Conservation (phyloP, 192 early-diverging fungal genomes). For the Umbelopsis isabellina region DNA sequence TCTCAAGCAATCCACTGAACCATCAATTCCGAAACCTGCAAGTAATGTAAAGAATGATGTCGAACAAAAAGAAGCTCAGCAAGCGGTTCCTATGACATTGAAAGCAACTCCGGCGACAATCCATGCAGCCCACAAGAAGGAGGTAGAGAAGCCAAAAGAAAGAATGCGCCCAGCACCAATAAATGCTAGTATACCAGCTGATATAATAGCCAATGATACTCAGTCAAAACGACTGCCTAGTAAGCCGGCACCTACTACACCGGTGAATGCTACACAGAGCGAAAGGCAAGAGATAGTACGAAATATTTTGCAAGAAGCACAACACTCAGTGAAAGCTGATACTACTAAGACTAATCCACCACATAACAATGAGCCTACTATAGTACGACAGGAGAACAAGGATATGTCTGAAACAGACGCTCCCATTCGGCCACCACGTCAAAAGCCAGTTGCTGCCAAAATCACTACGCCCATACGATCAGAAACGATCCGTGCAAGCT, state of each 20-base stretch:
- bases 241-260: not conserved
- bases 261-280: not conserved
- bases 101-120: too few relatives aligned
- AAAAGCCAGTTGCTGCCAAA: constrained; percentile 1
- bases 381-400: not conserved
- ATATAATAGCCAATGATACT: not conserved
- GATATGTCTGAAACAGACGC: not conserved
- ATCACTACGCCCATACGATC: not conserved
- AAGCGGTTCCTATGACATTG: too few relatives aligned
- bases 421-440: constrained; percentile 4
- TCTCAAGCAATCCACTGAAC: not conserved
- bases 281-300: constrained; percentile 10
- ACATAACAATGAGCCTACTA: not conserved
- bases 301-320: constrained; percentile 1
- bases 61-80: too few relatives aligned
- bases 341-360: not conserved
- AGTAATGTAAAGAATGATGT: not conserved
- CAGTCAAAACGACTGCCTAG: not conserved
- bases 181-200: not conserved
- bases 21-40: not conserved
- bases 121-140: not conserved
- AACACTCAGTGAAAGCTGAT: not conserved
- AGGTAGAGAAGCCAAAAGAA: not conserved
- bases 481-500: not conserved
- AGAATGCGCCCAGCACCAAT: not conserved